phyloP scores from a whole-genome alignment of 306 rosid genomes.

The Calophaca sinica region DNA sequence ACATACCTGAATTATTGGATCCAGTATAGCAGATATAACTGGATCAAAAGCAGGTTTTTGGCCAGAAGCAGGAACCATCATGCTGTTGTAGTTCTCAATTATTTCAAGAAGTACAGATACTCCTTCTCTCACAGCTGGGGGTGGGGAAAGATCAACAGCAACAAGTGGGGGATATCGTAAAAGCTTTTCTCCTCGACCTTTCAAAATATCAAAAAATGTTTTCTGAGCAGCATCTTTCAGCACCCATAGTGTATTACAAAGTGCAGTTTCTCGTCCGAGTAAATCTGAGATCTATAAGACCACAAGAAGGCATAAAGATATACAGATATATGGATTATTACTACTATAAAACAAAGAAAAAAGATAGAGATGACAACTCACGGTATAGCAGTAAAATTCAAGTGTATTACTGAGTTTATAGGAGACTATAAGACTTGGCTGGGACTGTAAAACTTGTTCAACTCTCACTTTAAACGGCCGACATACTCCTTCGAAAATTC shows the following conservation, averaged over 20 bases:
- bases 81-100: slow-evolving; percentile 79
- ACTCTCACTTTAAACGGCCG: slow-evolving; percentile 98
- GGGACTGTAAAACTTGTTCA: slow-evolving; percentile 97
- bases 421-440: slow-evolving; percentile 86
- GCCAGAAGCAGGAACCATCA: slow-evolving; percentile 87
- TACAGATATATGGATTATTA: slow-evolving; percentile 1
- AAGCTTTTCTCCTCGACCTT: slow-evolving; percentile 90
- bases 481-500: slow-evolving; percentile 98
- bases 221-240: slow-evolving; percentile 94
- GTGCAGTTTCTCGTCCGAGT: slow-evolving; percentile 90
- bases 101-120: slow-evolving; percentile 91
- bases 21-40: slow-evolving; percentile 87
- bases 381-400: slow-evolving; percentile 94
- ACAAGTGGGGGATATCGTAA: slow-evolving; percentile 93
- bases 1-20: slow-evolving; percentile 91
- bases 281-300: slow-evolving; percentile 81
- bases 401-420: slow-evolving; percentile 91
- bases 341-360: neutral
- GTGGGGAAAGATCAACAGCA: slow-evolving; percentile 95
- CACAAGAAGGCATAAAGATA: slow-evolving; percentile 42
- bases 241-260: slow-evolving; percentile 82
- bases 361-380: slow-evolving; percentile 56
- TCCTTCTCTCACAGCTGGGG: slow-evolving; percentile 97
- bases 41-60: slow-evolving; percentile 82
- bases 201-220: slow-evolving; percentile 90